Evolutionary conservation across 768 basidiomycete species (phyloP), one percentile per base, ranked within the genome.

Genomic region (Lentinula sp.): DNA sequence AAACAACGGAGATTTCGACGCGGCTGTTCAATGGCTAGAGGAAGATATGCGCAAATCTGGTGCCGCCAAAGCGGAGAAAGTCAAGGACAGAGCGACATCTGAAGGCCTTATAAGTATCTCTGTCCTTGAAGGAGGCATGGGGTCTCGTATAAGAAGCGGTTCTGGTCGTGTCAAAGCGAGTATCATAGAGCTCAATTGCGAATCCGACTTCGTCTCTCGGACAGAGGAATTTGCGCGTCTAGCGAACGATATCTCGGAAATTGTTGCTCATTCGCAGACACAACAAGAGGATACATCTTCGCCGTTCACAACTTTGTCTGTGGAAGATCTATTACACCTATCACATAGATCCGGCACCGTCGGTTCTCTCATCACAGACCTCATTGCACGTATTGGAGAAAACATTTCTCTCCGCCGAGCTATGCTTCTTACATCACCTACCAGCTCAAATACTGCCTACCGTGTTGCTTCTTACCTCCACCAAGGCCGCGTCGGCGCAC

Each of bases 121-220:
- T 48, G 73, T 93, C 10, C 80, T 96, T 23, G 86, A 90, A 16
- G 76, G 81, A 13, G 91, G 88, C 15, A 74, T 75, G 21, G 79
- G 78, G 16, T 64, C 74, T 37, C 70, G 68, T 51, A 69, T 65
- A 10, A 75, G 68, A 40, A 64, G 65, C 40, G 71, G 73, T 6
- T 71, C 71, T 18, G 80, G 79, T 1, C 79, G 82, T 42, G 73
- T 91, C 39, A 84, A 91, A 40, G 93, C 90, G 10, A 86, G 89
- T 18, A 89, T 97, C 83, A 77, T 98, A 60, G 95, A 98, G 73
- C 78, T 97, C 63, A 93, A 92, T 66, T 98, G 95, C 76, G 95
- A 98, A 76, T 97, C 95, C 57, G 95, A 98, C 75, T 98, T 97
- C 70, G 95, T 98, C 32, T 92, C 87, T 23, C 76, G 91, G 64